Base-by-base conservation (phyloP, 2,329 filamentous ascomycete genomes). In the Botrytis cinerea region DNA sequence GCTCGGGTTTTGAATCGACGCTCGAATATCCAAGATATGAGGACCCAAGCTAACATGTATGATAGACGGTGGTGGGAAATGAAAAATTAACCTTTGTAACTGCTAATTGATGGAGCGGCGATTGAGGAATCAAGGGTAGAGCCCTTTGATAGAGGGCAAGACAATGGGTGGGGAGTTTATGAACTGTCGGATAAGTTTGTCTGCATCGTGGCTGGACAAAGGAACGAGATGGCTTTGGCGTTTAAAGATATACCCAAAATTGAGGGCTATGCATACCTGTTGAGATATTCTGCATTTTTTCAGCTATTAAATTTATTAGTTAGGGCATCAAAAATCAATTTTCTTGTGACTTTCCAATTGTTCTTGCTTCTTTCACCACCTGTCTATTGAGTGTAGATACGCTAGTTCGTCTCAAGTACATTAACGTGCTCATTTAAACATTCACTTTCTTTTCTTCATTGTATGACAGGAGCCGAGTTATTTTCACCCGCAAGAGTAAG, bases 41-140 rank as follows among this genome's bases (percentile, higher is more conserved):
- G 4, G 16, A 59, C 54, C 5, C 14, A n/a, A 32, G 51, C 74
- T 78, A 69, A 75, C 46, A 32, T n/a, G 25, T 32, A 20, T 51
- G 46, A 20, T 73, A 78, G 77, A 74, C 74, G 63, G 77, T 77
- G 28, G 75, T 79, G 28, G 78, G 77, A 20, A 79, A 78, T 57
- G 78, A 79, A 62, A 75, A 76, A 25, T 54, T 78, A 16, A 66
- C 72, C n/a, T 78, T 78, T 57, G 75, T 75, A 8, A 75, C 73
- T 60, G 73, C 72, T 54, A 71, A 35, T 32, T 67, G 25, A 32
- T 0, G 35, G 9, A 32, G 1, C 22, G 4, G n/a, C 2, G 6
- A 64, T 45, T 10, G 25, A 43, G 5, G 8, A 3, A 2, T 20
- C 9, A n/a, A n/a, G 38, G 14, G 38, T 28, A 45, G 8, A 6